Percentiles rank a stretch among this genome's conserved stretches.
Conservation (phyloP, 208 protist genomes). For the Acanthamoeba royreba region DNA sequence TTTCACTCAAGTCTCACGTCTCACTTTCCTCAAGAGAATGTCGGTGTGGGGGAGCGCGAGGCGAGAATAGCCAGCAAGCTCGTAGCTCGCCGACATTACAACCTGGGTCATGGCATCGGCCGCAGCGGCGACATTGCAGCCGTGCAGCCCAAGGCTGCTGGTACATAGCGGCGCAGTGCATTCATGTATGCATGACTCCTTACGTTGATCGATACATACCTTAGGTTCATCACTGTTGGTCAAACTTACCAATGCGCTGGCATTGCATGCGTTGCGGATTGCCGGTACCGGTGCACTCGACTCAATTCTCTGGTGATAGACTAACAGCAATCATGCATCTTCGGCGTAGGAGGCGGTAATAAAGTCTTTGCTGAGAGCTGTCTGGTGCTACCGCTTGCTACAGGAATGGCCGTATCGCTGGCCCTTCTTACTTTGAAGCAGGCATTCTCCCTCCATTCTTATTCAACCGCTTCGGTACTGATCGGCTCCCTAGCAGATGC, state of each 20-base stretch:
- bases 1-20: not conserved
- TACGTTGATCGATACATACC: not conserved
- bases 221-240: slow-evolving; percentile 88
- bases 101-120: slow-evolving; percentile 93
- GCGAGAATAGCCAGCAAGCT: slow-evolving; percentile 86
- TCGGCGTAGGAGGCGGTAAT: not conserved
- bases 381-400: slow-evolving; percentile 92
- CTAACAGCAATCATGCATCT: not conserved
- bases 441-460: not conserved
- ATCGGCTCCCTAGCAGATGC: slow-evolving; percentile 14
- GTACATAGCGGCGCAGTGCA: slow-evolving; percentile 61
- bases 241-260: slow-evolving; percentile 88
- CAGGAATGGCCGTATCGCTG: slow-evolving; percentile 92
- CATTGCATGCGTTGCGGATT: slow-evolving; percentile 77
- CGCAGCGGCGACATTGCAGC: slow-evolving; percentile 91
- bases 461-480: not conserved
- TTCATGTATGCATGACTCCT: not conserved
- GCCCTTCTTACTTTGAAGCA: slow-evolving; percentile 80
- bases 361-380: slow-evolving; percentile 39
- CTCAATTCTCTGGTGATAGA: not conserved
- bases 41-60: slow-evolving; percentile 95
- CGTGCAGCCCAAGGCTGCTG: slow-evolving; percentile 96
- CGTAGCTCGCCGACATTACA: slow-evolving; percentile 86
- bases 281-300: not conserved
- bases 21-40: slow-evolving; percentile 77